A percentile compares a stretch with the other conserved stretches of the same genome.
Evolutionary conservation across 495 filamentous ascomycete species (phyloP).

Genomic region (Xylaria grammica): DNA sequence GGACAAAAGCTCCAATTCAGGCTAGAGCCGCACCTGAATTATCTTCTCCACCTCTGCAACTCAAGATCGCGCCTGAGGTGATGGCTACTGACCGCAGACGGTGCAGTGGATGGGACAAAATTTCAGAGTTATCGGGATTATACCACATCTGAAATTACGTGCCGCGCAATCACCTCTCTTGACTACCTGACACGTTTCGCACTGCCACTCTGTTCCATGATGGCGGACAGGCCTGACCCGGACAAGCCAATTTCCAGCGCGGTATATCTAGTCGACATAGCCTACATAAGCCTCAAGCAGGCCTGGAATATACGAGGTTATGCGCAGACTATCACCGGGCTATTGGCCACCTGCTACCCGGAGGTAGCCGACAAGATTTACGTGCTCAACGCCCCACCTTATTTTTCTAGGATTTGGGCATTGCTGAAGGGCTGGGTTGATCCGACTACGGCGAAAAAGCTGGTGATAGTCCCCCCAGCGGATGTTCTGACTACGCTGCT

Average conservation of each 20-base stretch:
- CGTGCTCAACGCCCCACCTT: constrained; percentile 9
- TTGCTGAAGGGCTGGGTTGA: constrained; percentile 15
- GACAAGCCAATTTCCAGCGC: constrained; percentile 3
- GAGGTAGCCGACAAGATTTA: constrained; percentile 16
- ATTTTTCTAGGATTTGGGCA: constrained; percentile 10
- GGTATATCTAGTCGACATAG: constrained; percentile 13
- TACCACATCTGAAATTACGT: constrained; percentile 4
- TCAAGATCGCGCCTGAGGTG: neutral
- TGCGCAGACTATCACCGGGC: constrained; percentile 2
- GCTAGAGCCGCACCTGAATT: neutral
- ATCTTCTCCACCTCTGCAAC: neutral
- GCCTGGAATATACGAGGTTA: constrained; percentile 12
- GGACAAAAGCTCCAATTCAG: neutral
- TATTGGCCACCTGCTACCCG: constrained; percentile 16
- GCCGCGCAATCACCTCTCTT: constrained; percentile 13
- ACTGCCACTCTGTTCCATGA: constrained; percentile 17
- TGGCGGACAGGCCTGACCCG: constrained; percentile 8
- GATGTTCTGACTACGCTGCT: constrained; percentile 12
- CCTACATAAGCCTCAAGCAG: constrained; percentile 4
- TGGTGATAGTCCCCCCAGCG: constrained; percentile 1
- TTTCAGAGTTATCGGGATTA: constrained; percentile 6
- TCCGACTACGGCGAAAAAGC: constrained; percentile 8
- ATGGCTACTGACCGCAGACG: neutral
- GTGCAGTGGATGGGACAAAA: constrained; percentile 6
- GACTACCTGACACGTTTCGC: constrained; percentile 20